Percentiles rank a stretch among this genome's conserved stretches.
Evolutionary conservation across 1,139 yeast genomes (phyloP).

Genomic region (Diutina neorugosa): DNA sequence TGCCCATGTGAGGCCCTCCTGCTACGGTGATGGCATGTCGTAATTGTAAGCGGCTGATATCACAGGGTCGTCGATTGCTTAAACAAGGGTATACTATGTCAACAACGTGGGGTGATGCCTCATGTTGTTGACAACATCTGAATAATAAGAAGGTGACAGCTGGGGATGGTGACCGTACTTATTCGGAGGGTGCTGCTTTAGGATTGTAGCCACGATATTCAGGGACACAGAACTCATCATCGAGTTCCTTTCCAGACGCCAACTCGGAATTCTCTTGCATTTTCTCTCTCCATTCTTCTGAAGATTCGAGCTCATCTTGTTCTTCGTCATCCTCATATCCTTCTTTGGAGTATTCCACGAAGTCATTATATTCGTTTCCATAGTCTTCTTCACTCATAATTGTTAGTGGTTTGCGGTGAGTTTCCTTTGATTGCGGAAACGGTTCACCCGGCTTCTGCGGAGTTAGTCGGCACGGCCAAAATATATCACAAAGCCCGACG

Average conservation of each 20-base stretch:
- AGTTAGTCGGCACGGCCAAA: background rate
- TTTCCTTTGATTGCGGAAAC: background rate
- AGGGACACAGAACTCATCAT: constrained; percentile 2
- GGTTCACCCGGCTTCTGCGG: background rate
- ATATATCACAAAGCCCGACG: background rate
- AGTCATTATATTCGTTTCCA: background rate
- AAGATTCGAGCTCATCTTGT: background rate
- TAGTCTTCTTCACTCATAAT: background rate
- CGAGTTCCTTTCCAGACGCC: background rate
- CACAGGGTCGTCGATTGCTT: background rate
- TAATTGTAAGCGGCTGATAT: background rate
- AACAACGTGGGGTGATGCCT: background rate
- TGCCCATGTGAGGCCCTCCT: background rate
- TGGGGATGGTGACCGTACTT: background rate
- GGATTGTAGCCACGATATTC: background rate
- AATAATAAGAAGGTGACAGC: background rate
- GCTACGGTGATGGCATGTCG: background rate
- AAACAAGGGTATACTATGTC: background rate
- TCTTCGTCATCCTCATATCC: constrained; percentile 1
- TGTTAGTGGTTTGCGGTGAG: background rate
- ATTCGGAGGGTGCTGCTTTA: background rate
- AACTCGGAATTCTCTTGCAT: constrained; percentile 3
- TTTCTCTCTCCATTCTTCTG: constrained; percentile 3
- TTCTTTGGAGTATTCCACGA: background rate
- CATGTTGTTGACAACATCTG: background rate